Evolutionary conservation across 768 basidiomycete genomes (phyloP), one percentile per base, ranked within the genome.

Genomic region (Lyophyllum decastes): DNA sequence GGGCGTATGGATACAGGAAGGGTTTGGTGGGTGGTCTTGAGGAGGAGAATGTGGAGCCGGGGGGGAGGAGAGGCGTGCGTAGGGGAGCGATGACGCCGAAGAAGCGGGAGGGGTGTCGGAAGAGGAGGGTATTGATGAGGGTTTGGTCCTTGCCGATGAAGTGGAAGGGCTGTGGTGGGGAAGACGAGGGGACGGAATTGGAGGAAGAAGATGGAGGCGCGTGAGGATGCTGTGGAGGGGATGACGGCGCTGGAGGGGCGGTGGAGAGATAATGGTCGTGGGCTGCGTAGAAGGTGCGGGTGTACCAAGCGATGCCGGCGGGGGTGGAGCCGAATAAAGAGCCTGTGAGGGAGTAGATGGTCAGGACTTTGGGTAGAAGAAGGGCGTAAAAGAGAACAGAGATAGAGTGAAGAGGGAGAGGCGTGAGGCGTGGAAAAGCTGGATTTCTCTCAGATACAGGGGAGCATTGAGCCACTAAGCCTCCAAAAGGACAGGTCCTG

Each of bases 111-210:
- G 84, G 78, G 66, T 76, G 75, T 43, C 82, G 76, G 34, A 79
- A 61, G 55, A 81, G 61, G 51, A 82, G 64, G 2, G 77, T 68
- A 60, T 81, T 85, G 65, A 85, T 79, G 27, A 86, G 58, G 0
- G 78, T 79, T 64, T 85, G 81, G 67, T 85, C 85, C 62, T 84
- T 83, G 8, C 84, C 83, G 16, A 83, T 80, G 61, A 85, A 85
- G 25, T 67, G 62, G 46, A 67, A 67, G 4, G 30, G 30, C 30
- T 30, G 30, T 30, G 30, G 10, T 10, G 30, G 30, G 10, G 5
- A 10, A 10, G 30, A 30, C 4, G 58, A 56, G 4, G 62, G 44
- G 2, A 7, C 2, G 4, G 19, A 24, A 10, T 30, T 10, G 5
- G 30, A 30, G 55, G 8, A 2, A 4, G 47, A 2, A 4, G 47